Evolutionary conservation across 768 basidiomycete genomes (phyloP), one percentile per base, ranked within the genome.

Genomic region (Chalciporus chontae): DNA sequence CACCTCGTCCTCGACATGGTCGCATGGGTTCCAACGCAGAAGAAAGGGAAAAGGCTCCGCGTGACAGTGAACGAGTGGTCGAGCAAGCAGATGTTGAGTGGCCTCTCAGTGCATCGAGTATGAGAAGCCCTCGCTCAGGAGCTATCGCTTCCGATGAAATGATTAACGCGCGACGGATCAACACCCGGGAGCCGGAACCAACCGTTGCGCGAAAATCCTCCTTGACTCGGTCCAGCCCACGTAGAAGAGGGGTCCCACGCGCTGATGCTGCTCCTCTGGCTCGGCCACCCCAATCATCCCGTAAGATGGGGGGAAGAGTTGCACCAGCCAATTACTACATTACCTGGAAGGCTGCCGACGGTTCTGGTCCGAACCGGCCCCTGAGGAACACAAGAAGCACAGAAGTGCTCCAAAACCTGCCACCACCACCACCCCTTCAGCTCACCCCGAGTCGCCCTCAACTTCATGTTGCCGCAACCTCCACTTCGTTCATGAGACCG

Each of bases 301-400:
- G 38, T 32, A 57, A 45, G 29, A 47, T 38, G 7, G 66, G 66
- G n/a, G 66, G 66, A 40, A 68, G 31, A 37, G 46, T 51, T 15
- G 63, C 58, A 19, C 68, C 68, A 27, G 9, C 14, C 26, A 47
- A 50, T 27, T 64, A 43, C 46, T 54, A 57, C 31, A 43, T 67
- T 14, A 49, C 49, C 18, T 61, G 56, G 56, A 68, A 59, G 50
- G 62, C 71, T 29, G 64, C 70, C 32, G 69, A 77, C 43, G 51
- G 50, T 32, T 54, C 78, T 2, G 64, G 71, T 13, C 76, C 78
- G 29, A 26, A 23, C 31, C 57, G 47, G 40, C 4, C 46, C 2
- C 18, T 68, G 24, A 68, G 63, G 55, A 62, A 59, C 31, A 54
- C 60, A 24, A 68, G 52, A 54, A 68, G 67, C 38, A 53, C 65